phyloP scores from a whole-genome alignment of 2,329 filamentous ascomycete species.

The Trichophyton benhamiae region DNA sequence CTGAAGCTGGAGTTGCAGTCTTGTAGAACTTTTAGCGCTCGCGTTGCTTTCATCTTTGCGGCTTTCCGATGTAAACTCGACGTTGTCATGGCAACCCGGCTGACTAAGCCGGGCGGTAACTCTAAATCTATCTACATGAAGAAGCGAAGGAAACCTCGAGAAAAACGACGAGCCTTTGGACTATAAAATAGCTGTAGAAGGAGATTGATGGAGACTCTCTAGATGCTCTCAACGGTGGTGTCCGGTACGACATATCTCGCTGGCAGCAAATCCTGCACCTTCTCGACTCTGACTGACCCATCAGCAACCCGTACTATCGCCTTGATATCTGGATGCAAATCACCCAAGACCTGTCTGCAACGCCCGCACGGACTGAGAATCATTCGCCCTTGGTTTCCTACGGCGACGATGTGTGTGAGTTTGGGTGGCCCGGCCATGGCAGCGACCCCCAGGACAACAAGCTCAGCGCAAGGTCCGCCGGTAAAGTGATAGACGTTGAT shows the following conservation, averaged over 20 bases:
- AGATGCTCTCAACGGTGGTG: neutral
- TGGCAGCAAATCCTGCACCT: conserved; percentile 9
- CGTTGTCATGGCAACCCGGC: neutral
- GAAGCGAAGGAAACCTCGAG: neutral
- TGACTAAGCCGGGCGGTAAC: neutral
- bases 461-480: conserved; percentile 22
- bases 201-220: neutral
- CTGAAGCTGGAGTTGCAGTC: too few species aligned
- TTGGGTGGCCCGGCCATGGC: conserved; percentile 15
- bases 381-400: conserved; percentile 15
- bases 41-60: neutral
- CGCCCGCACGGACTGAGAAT: conserved; percentile 20
- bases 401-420: conserved; percentile 19
- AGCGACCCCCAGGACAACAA: conserved; percentile 20
- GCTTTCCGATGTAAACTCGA: neutral
- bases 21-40: too few species aligned
- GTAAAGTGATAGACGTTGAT: conserved; percentile 22
- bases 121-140: neutral
- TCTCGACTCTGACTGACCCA: conserved; percentile 5
- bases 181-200: neutral
- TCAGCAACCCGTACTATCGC: conserved; percentile 14
- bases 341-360: conserved; percentile 20
- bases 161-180: neutral
- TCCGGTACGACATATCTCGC: conserved; percentile 4
- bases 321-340: conserved; percentile 19